These are phyloP conservation scores for Amesomyces nigricolor DNA, from an alignment of 2,329 filamentous ascomycete genomes.

Conservation along the genomic window DNA sequence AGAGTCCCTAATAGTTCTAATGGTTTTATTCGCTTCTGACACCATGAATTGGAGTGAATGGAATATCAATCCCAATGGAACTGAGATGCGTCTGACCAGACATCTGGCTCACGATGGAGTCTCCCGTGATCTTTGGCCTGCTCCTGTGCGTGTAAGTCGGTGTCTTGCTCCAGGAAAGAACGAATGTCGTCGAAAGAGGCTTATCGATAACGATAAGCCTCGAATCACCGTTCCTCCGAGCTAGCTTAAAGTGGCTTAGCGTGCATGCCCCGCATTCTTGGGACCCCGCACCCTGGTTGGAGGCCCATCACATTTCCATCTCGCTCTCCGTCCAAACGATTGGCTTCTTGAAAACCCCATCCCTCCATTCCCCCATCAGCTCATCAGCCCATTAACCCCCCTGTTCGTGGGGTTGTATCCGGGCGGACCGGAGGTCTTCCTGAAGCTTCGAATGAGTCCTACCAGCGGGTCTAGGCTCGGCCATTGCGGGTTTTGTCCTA, in stretches of 20 bases:
- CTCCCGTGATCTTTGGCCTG: neutral
- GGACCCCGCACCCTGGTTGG: too few species aligned
- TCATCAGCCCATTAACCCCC: neutral
- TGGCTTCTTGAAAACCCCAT: neutral
- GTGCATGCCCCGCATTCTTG: too few species aligned
- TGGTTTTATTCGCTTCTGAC: too few species aligned
- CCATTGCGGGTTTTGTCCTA: neutral
- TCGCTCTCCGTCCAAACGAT: too few species aligned
- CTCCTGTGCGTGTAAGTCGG: neutral
- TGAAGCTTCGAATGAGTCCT: neutral
- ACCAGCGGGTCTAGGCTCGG: neutral
- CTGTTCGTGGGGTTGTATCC: neutral
- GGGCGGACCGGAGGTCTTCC: neutral
- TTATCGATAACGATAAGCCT: slow-evolving; percentile 10
- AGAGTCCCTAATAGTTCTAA: too few species aligned
- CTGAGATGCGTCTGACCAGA: neutral
- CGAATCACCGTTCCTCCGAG: neutral
- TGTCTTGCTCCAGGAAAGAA: neutral
- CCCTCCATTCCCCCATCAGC: neutral
- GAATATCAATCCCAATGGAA: too few species aligned
- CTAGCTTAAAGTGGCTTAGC: too few species aligned
- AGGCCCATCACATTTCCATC: too few species aligned
- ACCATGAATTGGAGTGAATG: too few species aligned
- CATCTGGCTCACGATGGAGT: neutral
- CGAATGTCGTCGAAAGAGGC: slow-evolving; percentile 15